Evolutionary conservation across 495 filamentous ascomycete species (phyloP).

Genomic region (Durotheca rogersii): DNA sequence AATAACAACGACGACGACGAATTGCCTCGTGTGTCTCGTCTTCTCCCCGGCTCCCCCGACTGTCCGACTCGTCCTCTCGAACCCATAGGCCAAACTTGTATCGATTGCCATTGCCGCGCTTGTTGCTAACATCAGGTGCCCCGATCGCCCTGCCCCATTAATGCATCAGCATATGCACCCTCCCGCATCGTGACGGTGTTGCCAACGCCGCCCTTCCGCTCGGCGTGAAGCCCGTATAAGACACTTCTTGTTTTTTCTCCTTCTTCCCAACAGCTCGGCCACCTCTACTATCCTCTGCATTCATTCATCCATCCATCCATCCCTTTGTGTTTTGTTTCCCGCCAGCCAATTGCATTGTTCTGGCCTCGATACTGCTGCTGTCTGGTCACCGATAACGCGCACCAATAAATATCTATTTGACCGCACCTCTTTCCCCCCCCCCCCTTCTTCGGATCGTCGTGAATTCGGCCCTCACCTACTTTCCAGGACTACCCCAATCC

Average conservation of each 20-base stretch:
- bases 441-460: background rate
- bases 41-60: constrained; percentile 4
- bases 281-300: constrained; percentile 10
- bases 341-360: constrained; percentile 1
- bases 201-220: constrained; percentile 20
- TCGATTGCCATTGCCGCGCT: constrained; percentile 37
- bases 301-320: constrained; percentile 16
- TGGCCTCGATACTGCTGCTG: constrained; percentile 1
- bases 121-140: constrained; percentile 19
- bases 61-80: constrained; percentile 16
- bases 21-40: too few species aligned
- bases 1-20: too few species aligned
- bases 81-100: constrained; percentile 28
- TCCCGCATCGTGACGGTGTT: constrained; percentile 7
- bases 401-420: background rate
- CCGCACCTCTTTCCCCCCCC: too few species aligned
- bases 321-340: too few species aligned
- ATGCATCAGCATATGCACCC: constrained; percentile 29
- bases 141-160: constrained; percentile 17
- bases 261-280: background rate
- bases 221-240: constrained; percentile 17
- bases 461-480: constrained; percentile 18
- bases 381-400: background rate
- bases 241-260: constrained; percentile 4
- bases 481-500: constrained; percentile 22